Conservation (phyloP, 148 eudicot species). For the Vaccinium corymbosum region DNA sequence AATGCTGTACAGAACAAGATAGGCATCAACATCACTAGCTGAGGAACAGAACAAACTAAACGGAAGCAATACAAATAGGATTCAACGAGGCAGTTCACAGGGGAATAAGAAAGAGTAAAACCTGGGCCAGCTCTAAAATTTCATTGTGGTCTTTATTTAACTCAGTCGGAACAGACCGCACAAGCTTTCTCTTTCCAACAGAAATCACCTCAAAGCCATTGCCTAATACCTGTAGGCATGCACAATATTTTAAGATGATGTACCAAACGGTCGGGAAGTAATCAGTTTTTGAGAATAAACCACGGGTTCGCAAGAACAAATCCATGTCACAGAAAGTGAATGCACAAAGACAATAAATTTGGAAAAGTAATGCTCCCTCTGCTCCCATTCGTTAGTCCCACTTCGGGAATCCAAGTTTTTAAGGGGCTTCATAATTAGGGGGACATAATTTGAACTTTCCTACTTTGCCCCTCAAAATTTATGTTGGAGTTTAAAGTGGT, state of each 20-base stretch:
- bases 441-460: no score
- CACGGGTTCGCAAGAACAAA: not conserved
- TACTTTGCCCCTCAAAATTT: no score
- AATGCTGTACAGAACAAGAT: not conserved
- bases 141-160: slow-evolving; percentile 96
- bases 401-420: no score
- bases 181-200: slow-evolving; percentile 89
- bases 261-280: not conserved
- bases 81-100: not conserved
- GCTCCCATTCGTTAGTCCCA: no score
- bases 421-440: no score
- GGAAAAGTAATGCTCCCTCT: not conserved
- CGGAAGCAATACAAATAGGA: not conserved
- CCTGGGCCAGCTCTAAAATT: slow-evolving; percentile 95
- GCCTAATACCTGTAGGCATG: slow-evolving; percentile 64
- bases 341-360: not conserved
- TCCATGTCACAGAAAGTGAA: not conserved
- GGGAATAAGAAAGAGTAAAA: slow-evolving; percentile 19
- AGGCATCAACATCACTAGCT: not conserved
- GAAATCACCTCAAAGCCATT: slow-evolving; percentile 97
- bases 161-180: slow-evolving; percentile 95
- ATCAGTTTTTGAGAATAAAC: not conserved
- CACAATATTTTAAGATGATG: not conserved
- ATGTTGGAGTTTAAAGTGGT: no score
- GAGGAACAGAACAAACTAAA: not conserved